phyloP scores from a whole-genome alignment of 148 eudicot species.

The Pharnaceum exiguum region DNA sequence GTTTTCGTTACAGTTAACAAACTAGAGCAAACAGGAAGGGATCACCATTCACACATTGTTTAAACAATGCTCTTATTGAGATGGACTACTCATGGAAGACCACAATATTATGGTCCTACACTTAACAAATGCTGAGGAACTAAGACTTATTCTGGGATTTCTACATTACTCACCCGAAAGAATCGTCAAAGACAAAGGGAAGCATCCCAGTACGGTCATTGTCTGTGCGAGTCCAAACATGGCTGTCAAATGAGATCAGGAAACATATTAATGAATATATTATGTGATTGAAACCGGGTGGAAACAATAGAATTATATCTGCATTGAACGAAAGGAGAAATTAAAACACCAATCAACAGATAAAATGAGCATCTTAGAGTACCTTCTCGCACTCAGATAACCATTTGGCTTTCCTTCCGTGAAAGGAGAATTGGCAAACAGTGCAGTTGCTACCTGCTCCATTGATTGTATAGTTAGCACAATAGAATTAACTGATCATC shows the following conservation, averaged over 20 bases:
- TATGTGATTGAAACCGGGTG: neutral
- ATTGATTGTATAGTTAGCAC: slow-evolving; percentile 13
- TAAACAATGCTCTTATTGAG: too few relatives aligned
- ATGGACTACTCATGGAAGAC: neutral
- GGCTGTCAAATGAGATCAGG: slow-evolving; percentile 42
- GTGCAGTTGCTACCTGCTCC: slow-evolving; percentile 87
- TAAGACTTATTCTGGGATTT: neutral
- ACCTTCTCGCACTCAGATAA: slow-evolving; percentile 96
- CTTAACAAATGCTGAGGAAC: too few relatives aligned
- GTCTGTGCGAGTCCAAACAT: slow-evolving; percentile 91
- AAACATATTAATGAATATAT: slow-evolving; percentile 5
- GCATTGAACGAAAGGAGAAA: slow-evolving; percentile 6
- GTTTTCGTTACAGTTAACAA: too few relatives aligned
- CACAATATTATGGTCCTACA: neutral
- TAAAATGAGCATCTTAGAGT: slow-evolving; percentile 7
- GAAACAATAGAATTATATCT: neutral
- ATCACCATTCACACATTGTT: neutral
- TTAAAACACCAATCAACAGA: neutral
- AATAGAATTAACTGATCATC: slow-evolving; percentile 12
- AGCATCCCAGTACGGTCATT: slow-evolving; percentile 89
- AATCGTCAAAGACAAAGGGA: slow-evolving; percentile 87
- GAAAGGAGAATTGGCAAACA: slow-evolving; percentile 98
- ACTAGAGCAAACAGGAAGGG: neutral
- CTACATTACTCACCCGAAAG: slow-evolving; percentile 80
- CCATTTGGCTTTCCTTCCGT: slow-evolving; percentile 96